Percentiles rank a stretch among this genome's conserved stretches.
Evolutionary conservation across 2,329 filamentous ascomycete species (phyloP).

Genomic region (Aspergillus sclerotialis): DNA sequence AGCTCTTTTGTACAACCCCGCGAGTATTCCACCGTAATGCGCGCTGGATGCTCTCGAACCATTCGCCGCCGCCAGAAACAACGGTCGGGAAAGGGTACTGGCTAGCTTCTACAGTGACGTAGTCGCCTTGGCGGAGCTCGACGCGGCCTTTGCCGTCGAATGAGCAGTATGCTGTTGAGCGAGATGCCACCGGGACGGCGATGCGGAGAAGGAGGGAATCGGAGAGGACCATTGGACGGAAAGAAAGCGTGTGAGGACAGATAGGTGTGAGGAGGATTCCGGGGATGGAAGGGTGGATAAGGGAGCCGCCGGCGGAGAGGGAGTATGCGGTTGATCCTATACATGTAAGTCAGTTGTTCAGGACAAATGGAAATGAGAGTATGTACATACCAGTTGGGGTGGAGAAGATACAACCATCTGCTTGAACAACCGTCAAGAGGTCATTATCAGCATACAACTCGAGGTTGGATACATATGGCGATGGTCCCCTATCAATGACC

Average conservation of each 20-base stretch:
- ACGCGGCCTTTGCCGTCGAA: conserved; percentile 97
- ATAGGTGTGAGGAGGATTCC: conserved; percentile 95
- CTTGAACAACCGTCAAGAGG: conserved; percentile 89
- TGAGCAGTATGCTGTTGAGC: conserved; percentile 90
- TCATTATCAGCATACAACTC: conserved; percentile 95
- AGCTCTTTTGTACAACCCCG: conserved; percentile 86
- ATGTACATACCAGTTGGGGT: conserved; percentile 68
- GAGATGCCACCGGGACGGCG: conserved; percentile 73
- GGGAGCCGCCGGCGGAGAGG: conserved; percentile 85
- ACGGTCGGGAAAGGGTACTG: conserved; percentile 98
- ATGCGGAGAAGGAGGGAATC: conserved; percentile 91
- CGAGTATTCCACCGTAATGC: conserved; percentile 93
- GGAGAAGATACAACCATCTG: conserved; percentile 95
- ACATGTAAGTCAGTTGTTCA: conserved; percentile 4
- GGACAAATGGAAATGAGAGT: not conserved
- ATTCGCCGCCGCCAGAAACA: conserved; percentile 80
- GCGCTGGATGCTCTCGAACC: conserved; percentile 92
- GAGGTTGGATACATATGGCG: conserved; percentile 92
- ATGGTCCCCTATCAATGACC: conserved; percentile 94
- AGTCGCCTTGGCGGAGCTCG: conserved; percentile 86
- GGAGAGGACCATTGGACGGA: conserved; percentile 94
- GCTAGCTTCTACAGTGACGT: conserved; percentile 90
- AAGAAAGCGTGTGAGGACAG: conserved; percentile 92
- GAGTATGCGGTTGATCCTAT: conserved; percentile 83
- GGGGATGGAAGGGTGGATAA: conserved; percentile 94